A percentile compares a stretch with the other conserved stretches of the same genome.
These are phyloP conservation scores for Podila epicladia DNA, from an alignment of 192 early-diverging fungal species.

Conservation along the genomic window DNA sequence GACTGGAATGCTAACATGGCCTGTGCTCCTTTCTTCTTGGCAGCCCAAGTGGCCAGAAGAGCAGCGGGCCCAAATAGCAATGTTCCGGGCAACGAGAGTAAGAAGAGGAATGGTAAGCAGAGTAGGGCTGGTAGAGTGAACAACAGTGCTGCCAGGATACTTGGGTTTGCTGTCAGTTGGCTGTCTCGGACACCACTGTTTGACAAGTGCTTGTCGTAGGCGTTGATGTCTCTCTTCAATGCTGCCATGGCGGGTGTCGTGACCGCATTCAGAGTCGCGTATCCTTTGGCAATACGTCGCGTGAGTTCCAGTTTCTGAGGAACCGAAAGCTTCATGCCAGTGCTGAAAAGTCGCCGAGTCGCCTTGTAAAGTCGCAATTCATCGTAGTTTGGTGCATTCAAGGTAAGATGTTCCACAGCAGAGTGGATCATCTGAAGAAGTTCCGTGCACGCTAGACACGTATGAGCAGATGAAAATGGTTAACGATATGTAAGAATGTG, in stretches of 20 bases:
- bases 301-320: constrained; percentile 50
- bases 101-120: constrained; percentile 27
- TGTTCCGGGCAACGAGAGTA: constrained; percentile 46
- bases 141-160: constrained; percentile 22
- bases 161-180: constrained; percentile 44
- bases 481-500: not conserved
- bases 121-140: constrained; percentile 36
- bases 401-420: constrained; percentile 45
- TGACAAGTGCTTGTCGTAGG: constrained; percentile 34
- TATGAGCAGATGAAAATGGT: not conserved
- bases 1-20: constrained; percentile 55
- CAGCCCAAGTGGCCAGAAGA: constrained; percentile 44
- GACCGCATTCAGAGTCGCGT: constrained; percentile 8
- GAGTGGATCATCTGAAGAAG: constrained; percentile 49
- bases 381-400: constrained; percentile 56
- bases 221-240: constrained; percentile 44
- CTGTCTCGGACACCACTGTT: constrained; percentile 23
- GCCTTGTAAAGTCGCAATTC: constrained; percentile 51
- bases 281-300: constrained; percentile 48
- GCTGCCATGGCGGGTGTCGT: constrained; percentile 25
- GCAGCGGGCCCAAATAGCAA: constrained; percentile 49
- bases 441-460: constrained; percentile 48
- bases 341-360: constrained; percentile 47
- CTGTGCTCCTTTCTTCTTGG: constrained; percentile 50
- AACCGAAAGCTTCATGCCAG: constrained; percentile 30